phyloP scores from a whole-genome alignment of 306 rosid genomes.

The Malus sieversii region DNA sequence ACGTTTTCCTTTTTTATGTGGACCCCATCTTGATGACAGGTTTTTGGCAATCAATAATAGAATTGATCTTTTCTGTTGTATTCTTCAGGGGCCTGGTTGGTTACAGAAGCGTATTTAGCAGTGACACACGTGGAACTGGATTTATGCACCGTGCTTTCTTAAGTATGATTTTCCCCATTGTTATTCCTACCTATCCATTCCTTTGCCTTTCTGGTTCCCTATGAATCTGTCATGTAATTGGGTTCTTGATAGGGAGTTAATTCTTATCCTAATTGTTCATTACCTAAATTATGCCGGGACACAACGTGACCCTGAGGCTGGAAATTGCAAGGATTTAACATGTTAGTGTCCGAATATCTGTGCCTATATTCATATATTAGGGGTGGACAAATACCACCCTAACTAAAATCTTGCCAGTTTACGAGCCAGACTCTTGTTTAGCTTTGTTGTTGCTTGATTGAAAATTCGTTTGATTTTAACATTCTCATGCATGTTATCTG shows the following conservation, averaged over 20 bases:
- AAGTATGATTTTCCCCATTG: constrained; percentile 35
- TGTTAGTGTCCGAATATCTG: not conserved
- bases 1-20: not conserved
- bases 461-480: not conserved
- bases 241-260: not conserved
- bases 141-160: constrained; percentile 98
- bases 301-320: not conserved
- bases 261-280: not conserved
- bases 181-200: not conserved
- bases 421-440: not conserved
- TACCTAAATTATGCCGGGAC: not conserved
- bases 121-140: constrained; percentile 99
- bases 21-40: not conserved
- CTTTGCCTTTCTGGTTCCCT: not conserved
- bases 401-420: not conserved
- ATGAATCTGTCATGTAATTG: not conserved
- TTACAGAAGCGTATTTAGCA: constrained; percentile 94
- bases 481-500: not conserved
- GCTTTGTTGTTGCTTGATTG: not conserved
- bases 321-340: not conserved
- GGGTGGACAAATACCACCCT: not conserved
- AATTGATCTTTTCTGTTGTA: not conserved
- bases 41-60: not conserved
- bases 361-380: not conserved
- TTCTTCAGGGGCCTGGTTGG: constrained; percentile 94